Base-by-base conservation (phyloP, 805 yeast genomes). In the Debaryomyces hansenii region DNA sequence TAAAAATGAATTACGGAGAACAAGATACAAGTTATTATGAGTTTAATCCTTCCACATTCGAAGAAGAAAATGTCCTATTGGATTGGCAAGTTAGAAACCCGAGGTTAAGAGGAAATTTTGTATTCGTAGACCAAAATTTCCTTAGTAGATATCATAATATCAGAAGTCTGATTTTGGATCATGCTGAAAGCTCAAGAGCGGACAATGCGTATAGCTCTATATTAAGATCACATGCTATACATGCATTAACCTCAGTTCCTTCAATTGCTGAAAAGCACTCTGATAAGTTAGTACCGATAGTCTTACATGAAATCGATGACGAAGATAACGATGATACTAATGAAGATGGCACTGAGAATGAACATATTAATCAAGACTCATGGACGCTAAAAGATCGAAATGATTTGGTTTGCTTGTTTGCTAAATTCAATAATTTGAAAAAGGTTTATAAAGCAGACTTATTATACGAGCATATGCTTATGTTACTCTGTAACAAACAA, bases 201-300 rank as follows among this genome's bases (percentile, higher is more conserved):
- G 64, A 65, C 14, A 53, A 65, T 16, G 50, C 56, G 1, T 75
- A 67, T 49, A 74, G 79, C n/a, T 64, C 62, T 7, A 72, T 77
- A 45, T 64, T 80, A 49, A 70, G 92, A 47, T 60, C 72, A 3
- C 83, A 84, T 53, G 75, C 80, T 2, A 68, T 90, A 14, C 79
- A 80, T 47, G 76, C 83, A 0, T 69, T 91, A 45, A 62, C 67
- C 12, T 64, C 72, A 20, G 68, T 84, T n/a, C 90, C 96, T 1
- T 67, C 70, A 11, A 53, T 87, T 33, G 92, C 90, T 1, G 97
- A 92, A 62, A 63, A 67, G 15, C 78, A 85, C 55, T 80, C 85
- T 2, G 52, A 67, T 2, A 68, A 66, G 8, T 62, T 92, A 16
- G 78, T 83, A 6, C 85, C 91, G 0, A 75, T 79, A 44, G 66